Base-by-base conservation (phyloP, 2,329 filamentous ascomycete species). In the Metarhizium humberi region DNA sequence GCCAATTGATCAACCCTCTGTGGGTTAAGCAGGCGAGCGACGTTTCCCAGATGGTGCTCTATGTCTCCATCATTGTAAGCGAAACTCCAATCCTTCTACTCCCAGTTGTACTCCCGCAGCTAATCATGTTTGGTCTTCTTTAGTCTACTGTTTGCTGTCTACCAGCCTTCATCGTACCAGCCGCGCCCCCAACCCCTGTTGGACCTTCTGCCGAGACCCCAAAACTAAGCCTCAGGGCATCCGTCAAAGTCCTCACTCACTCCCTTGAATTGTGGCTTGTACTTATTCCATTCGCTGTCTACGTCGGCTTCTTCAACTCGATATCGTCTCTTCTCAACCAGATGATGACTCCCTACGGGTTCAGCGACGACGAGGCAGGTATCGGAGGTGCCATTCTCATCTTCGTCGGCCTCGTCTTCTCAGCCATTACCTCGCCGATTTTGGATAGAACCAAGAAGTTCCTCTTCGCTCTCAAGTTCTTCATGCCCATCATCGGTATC, bases 251-350 rank as follows among this genome's bases (percentile, higher is more conserved):
- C 18, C 69, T 92, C 48, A 48, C 60, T 29, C 67, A 65, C 36
- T 88, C 83, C 5, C 75, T 80, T 18, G 86, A 92, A 66, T 87
- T 95, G 71, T 95, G 85, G 79, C 79, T 96, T 59, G 72, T 96
- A 60, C 75, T 92, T 58, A 64, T 92, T 57, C 86, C 92, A n/a
- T 97, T 92, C 72, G 74, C 81, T 60, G 72, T 92, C 63, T 96
- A 91, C 70, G 89, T 96, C 58, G 91, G 88, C 63, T 86, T 94
- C 74, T 99, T 99, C 84, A 97, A 97, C 78, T 87, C 87, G 61
- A 77, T 92, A 61, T 95, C 91, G 51, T 88, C 88, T 2, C 81
- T 97, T 1, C 78, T 97, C 10, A 95, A 92, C 74, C 92, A 96
- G 67, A 89, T 97, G 67, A 81, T 97, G 60, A 76, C 82, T 43